Evolutionary conservation across 495 filamentous ascomycete genomes (phyloP), one percentile per base, ranked within the genome.

Genomic region (Penicillium flavigenum): DNA sequence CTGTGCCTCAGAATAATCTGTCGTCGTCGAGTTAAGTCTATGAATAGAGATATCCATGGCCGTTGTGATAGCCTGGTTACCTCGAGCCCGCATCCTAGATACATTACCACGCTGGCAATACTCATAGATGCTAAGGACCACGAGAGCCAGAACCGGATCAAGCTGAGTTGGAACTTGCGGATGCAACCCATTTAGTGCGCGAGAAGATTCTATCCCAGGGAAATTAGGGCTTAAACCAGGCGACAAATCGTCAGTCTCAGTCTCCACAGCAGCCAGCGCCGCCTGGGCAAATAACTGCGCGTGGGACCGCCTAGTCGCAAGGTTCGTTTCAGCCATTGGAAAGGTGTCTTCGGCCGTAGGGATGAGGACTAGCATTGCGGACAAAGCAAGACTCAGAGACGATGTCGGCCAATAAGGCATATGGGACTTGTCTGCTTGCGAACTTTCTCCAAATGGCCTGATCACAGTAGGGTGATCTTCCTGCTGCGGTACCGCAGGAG

Each of bases 81-180:
- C 72, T 32, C 79, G 72, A 55, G 73, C 74, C 14, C 75, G 67
- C 79, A 81, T 81, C 53, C 79, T 79, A 26, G 75, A 71, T 47
- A 80, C 60, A 64, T 81, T 83, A 2, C 80, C 80, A 10, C 80
- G 69, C 47, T 84, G 79, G 20, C 72, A 73, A 65, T 81, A 82
- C 63, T 84, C 81, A 58, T 83, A 84, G 1, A 78, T 64, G 51
- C 73, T 76, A 2, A 84, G 70, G 0, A 81, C 52, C 1, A 78
- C 60, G 14, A 83, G 72, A 26, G 81, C 78, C 19, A 83, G 68
- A 16, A 82, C 67, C 29, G 71, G 73, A 58, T 82, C 77, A 14
- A 80, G 48, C 22, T 76, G 72, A 14, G 72, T 34, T 29, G 78
- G 79, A 6, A 75, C 63, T 10, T 65, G 58, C 6, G 76, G 63